These are phyloP conservation scores for Lycium barbarum DNA, from an alignment of 257 asterid genomes.

Conservation along the genomic window DNA sequence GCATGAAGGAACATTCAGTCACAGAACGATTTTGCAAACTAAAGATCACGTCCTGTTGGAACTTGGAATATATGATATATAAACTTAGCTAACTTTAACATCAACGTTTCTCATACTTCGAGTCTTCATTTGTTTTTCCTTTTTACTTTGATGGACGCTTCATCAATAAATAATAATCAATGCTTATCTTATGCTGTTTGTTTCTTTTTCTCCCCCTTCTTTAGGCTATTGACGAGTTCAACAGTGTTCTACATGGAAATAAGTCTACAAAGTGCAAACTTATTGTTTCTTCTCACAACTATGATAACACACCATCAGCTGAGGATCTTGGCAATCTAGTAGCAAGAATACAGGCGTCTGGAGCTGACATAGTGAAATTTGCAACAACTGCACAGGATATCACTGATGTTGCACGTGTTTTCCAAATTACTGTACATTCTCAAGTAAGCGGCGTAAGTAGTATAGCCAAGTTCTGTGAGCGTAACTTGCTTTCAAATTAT, in stretches of 20 bases:
- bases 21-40: not conserved
- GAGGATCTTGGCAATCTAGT: conserved; percentile 93
- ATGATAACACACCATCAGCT: conserved; percentile 73
- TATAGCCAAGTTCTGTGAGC: conserved; percentile 6
- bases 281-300: conserved; percentile 93
- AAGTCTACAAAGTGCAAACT: conserved; percentile 81
- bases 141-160: not conserved
- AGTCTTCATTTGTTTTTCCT: conserved; percentile 26
- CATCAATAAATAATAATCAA: not conserved
- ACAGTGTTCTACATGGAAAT: conserved; percentile 55
- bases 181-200: conserved; percentile 13
- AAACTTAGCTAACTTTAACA: not conserved
- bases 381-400: conserved; percentile 92
- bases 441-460: conserved; percentile 69
- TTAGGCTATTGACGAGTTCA: conserved; percentile 87
- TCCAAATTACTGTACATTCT: conserved; percentile 86
- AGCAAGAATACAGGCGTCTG: conserved; percentile 90
- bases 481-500: not conserved
- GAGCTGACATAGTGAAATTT: conserved; percentile 95
- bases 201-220: conserved; percentile 25
- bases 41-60: not conserved
- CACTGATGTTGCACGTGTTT: conserved; percentile 88
- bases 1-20: not conserved
- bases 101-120: not conserved
- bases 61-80: not conserved